Base-by-base conservation (phyloP, 257 asterid species). In the Knoxia roxburghii region DNA sequence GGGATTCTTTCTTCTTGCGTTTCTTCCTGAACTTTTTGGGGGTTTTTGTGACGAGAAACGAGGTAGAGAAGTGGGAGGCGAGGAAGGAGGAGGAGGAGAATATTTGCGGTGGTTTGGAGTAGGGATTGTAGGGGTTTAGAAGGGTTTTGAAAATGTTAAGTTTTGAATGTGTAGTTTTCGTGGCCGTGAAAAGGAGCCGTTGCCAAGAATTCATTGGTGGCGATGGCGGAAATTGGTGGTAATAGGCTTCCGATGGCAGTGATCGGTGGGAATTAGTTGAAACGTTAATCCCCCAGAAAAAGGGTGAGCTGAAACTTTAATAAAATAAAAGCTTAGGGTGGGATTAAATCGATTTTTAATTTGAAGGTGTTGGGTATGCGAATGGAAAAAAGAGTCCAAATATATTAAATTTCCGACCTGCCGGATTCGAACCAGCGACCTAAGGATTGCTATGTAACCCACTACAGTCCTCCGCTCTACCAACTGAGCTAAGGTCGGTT, bases 1-100 rank as follows among this genome's bases (percentile, higher is more conserved):
- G 87, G 80, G 92, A 85, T 29, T 85, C 94, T 4, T 85, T 79
- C 58, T 86, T 86, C 76, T 81, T 80, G 53, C 88, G 94, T 59
- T 85, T 93, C 41, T 85, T 90, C 68, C 80, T 81, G 84, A 86
- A 86, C 62, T 88, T 90, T 67, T 86, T 86, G 73, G 99, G 97
- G 81, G 59, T 86, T 85, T 93, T 90, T 10, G 99, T 93, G 68
- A 83, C 70, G 74, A 93, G 87, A 74, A 93, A 93, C 32, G 98
- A 88, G 53, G 96, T 86, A 75, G 95, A 90, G 77, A 82, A 84
- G 55, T 72, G 74, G 76, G 85, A 69, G 53, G 55, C 30, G 60
- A 63, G 61, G 49, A 56, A 39, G 75, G 70, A 10, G 70, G 79
- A 39, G 75, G 70, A 10, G 70, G 79, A 64, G 63, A 80, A 58